Conservation (phyloP, 176 grass and related monocot species). For the Raddia distichophylla region DNA sequence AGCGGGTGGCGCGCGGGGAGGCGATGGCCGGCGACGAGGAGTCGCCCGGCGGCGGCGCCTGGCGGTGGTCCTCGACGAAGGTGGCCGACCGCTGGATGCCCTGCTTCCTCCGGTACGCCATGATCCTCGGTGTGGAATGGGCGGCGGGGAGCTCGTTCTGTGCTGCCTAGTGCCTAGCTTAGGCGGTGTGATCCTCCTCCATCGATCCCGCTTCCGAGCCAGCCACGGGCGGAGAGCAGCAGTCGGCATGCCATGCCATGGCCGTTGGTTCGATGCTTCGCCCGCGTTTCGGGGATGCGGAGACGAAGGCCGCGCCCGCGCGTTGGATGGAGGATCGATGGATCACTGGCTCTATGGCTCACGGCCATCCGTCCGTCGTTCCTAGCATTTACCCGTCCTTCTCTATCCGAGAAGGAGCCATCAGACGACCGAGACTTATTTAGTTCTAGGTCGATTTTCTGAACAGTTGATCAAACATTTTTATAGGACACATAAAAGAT, state of each 20-base stretch:
- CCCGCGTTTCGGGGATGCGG: slow-evolving; percentile 43
- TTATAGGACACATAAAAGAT: no score
- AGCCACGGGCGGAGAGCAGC: slow-evolving; percentile 11
- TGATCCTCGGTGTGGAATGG: slow-evolving; percentile 6
- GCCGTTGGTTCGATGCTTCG: slow-evolving; percentile 34
- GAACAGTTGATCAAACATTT: no score
- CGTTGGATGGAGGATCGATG: neutral
- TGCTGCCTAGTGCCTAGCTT: neutral
- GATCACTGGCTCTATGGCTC: neutral
- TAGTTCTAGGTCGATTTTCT: no score
- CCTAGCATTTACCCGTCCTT: neutral
- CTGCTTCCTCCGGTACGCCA: slow-evolving; percentile 70
- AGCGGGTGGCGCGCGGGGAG: slow-evolving; percentile 51
- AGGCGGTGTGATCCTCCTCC: slow-evolving; percentile 31
- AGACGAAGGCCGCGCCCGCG: neutral
- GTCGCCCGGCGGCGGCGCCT: slow-evolving; percentile 26
- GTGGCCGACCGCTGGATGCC: slow-evolving; percentile 63
- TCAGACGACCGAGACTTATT: no score
- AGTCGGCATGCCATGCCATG: slow-evolving; percentile 36
- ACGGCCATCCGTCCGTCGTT: neutral
- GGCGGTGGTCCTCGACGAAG: slow-evolving; percentile 62
- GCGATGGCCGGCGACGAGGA: slow-evolving; percentile 47
- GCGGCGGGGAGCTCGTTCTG: neutral
- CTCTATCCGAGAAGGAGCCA: no score
- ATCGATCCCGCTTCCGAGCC: slow-evolving; percentile 16